Conservation (phyloP, 129 eudicot genomes). For the Lactuca sativa region DNA sequence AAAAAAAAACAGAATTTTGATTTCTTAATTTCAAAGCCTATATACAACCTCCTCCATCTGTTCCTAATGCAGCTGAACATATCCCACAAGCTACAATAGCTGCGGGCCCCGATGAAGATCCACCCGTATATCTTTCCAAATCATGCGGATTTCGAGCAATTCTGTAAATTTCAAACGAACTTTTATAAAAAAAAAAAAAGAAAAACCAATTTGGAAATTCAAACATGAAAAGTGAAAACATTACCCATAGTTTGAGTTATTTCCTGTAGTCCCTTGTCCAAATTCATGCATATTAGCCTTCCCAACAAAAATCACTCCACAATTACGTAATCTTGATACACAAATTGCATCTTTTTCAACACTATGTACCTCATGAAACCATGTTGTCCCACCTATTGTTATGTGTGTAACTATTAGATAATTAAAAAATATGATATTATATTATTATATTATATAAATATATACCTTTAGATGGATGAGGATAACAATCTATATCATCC, state of each 20-base stretch:
- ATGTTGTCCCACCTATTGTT: constrained; percentile 77
- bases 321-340: constrained; percentile 75
- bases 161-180: constrained; percentile 37
- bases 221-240: constrained; percentile 11
- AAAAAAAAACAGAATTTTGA: no score
- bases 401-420: not conserved
- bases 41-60: constrained; percentile 97
- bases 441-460: not conserved
- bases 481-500: constrained; percentile 95
- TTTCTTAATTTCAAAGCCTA: no score
- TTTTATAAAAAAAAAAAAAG: not conserved
- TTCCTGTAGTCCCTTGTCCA: constrained; percentile 96
- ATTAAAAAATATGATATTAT: not conserved
- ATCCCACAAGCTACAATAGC: constrained; percentile 96
- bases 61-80: constrained; percentile 92
- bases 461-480: constrained; percentile 81
- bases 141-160: constrained; percentile 95
- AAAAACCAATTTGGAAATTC: not conserved
- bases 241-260: constrained; percentile 92
- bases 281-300: constrained; percentile 99
- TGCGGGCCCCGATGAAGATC: constrained; percentile 98
- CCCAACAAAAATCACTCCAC: constrained; percentile 91
- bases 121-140: constrained; percentile 91
- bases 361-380: constrained; percentile 72
- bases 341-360: constrained; percentile 78